Evolutionary conservation across 768 basidiomycete genomes (phyloP), one percentile per base, ranked within the genome.

Genomic region (Amanita polypyramis): DNA sequence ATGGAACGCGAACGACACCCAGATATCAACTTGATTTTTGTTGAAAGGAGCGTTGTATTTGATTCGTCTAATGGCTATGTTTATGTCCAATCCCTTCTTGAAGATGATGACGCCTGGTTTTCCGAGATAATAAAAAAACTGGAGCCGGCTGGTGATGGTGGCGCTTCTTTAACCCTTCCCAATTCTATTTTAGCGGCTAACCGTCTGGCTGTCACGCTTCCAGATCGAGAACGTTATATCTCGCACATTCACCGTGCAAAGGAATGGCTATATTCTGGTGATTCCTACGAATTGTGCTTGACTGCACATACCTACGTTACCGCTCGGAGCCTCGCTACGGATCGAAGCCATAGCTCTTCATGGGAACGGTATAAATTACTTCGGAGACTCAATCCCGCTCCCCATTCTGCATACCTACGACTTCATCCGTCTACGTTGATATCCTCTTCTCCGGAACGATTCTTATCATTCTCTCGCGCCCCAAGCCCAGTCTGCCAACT

Each of bases 281-380:
- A 96, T 59, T 89, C 89, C 2, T 97, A 97, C 64, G 94, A 97
- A 61, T 74, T 97, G 30, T 96, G 93, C 54, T 68, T 96, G 27
- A 96, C 94, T 1, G 83, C 85, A 4, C 76, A 70, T 10, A 86
- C 85, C 15, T 73, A 62, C 30, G 70, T 90, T 43, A 64, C 70
- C 9, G 57, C 80, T 73, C 74, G 27, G 62, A 66, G 43, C 54
- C 62, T 25, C 45, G 37, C 35, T 56, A 62, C 17, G 56, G 62
- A 1, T 62, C 63, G 17, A n/a, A n/a, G 30, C 11, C 15, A 23
- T n/a, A 43, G 43, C 33, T 70, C 76, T 2, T 82, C 84, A 10
- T 90, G 87, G 87, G 74, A 79, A 49, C 73, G 82, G 33, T 90
- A 85, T 66, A 82, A 81, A 56, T 61, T 60, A 36, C 74, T 96